These are phyloP conservation scores for Fraxinus greggii DNA, from an alignment of 305 asterid species.

Conservation along the genomic window DNA sequence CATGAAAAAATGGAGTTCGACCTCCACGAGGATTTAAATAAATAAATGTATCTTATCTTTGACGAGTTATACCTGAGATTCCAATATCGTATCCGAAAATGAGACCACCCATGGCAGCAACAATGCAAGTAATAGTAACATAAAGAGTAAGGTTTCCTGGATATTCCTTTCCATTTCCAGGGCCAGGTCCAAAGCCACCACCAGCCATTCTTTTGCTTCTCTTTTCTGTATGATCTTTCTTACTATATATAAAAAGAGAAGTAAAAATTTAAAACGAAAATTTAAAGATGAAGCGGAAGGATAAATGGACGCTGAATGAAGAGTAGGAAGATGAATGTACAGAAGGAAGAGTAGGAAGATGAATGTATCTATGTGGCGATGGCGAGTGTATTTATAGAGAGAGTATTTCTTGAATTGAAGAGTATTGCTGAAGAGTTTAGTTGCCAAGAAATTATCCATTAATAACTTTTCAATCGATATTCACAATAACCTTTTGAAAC, in stretches of 20 bases:
- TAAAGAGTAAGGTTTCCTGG: slow-evolving; percentile 31
- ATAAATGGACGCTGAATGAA: background rate
- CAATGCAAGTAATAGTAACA: slow-evolving; percentile 29
- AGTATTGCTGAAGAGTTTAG: background rate
- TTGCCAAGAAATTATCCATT: background rate
- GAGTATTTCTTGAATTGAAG: background rate
- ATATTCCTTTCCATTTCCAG: slow-evolving; percentile 28
- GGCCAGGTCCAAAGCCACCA: slow-evolving; percentile 18
- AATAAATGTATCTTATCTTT: background rate
- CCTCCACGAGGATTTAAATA: background rate
- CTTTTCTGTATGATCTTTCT: background rate
- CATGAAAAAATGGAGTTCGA: background rate
- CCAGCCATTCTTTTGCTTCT: slow-evolving; percentile 23
- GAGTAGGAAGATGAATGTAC: background rate
- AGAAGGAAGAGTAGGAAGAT: background rate
- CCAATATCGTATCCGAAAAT: slow-evolving; percentile 36
- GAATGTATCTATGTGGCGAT: background rate
- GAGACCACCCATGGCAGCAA: slow-evolving; percentile 38
- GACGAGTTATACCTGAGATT: slow-evolving; percentile 25
- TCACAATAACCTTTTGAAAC: background rate
- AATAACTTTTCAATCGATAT: background rate
- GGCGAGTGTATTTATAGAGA: background rate
- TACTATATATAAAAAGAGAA: background rate
- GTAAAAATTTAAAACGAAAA: background rate
- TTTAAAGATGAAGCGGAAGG: background rate